These are phyloP conservation scores for Populus hybrid DNA, from an alignment of 441 rosid genomes.

Conservation along the genomic window DNA sequence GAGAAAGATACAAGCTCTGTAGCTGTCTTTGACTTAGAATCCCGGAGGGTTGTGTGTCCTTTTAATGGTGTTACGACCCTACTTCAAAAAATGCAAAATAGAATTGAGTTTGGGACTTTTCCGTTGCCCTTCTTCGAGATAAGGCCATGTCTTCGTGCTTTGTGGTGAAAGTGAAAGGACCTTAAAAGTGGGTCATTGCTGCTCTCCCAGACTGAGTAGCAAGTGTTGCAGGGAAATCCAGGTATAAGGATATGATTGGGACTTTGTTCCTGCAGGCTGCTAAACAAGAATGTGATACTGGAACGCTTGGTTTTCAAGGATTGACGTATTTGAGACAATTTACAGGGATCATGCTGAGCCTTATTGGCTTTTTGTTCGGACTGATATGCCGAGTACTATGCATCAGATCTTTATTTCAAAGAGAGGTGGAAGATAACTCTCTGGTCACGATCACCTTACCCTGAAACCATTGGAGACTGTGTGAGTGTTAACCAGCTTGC, in stretches of 20 bases:
- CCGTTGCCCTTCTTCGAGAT: background rate
- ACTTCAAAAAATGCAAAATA: background rate
- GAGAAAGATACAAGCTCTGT: slow-evolving; percentile 31
- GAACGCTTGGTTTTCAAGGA: background rate
- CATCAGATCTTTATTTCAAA: background rate
- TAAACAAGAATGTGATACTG: background rate
- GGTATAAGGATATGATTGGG: background rate
- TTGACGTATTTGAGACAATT: background rate
- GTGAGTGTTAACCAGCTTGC: background rate
- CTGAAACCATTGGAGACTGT: background rate
- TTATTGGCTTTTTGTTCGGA: slow-evolving; percentile 3
- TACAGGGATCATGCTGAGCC: background rate
- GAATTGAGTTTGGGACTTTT: background rate
- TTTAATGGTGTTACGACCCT: background rate
- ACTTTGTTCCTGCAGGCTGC: background rate
- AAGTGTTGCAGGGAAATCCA: background rate
- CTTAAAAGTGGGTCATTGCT: slow-evolving; percentile 8
- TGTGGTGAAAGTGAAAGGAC: slow-evolving; percentile 6
- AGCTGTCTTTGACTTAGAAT: slow-evolving; percentile 26
- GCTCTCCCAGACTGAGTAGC: background rate
- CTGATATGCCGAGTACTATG: background rate
- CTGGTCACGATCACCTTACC: background rate
- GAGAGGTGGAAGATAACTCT: background rate
- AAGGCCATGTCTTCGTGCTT: background rate
- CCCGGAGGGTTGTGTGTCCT: slow-evolving; percentile 19